Conservation (phyloP, 2,329 filamentous ascomycete genomes). For the Thelonectria rubi region DNA sequence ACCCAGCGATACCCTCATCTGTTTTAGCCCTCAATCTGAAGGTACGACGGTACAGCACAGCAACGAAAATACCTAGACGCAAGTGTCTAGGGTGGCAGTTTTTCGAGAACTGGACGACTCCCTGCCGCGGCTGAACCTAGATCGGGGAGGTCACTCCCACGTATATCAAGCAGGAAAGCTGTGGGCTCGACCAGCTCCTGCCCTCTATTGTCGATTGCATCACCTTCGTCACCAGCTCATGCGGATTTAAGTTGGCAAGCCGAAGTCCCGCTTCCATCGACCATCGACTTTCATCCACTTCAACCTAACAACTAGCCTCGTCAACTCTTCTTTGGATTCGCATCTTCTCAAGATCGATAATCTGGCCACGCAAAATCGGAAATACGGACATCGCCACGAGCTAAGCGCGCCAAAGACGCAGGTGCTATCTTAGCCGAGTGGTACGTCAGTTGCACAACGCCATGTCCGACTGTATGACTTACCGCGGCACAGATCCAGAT, state of each 20-base stretch:
- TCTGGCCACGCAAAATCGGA: background rate
- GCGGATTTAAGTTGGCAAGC: background rate
- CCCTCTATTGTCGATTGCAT: background rate
- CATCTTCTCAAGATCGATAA: background rate
- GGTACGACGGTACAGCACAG: too few species aligned
- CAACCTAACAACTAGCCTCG: background rate
- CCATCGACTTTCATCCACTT: background rate
- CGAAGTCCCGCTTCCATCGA: background rate
- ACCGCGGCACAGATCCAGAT: conserved; percentile 5
- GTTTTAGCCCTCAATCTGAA: background rate
- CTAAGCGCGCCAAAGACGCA: background rate
- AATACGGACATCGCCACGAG: background rate
- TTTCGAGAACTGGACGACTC: background rate
- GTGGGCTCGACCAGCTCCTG: background rate
- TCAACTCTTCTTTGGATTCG: background rate
- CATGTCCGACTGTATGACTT: conserved; percentile 11
- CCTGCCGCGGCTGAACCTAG: background rate
- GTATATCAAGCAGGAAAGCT: background rate
- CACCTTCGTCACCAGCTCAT: background rate
- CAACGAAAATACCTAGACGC: background rate
- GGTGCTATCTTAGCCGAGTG: conserved; percentile 5
- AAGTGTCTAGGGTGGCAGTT: background rate
- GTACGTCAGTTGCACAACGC: conserved; percentile 10
- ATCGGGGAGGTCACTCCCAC: background rate
- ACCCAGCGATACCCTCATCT: background rate